Conservation (phyloP, 2,329 filamentous ascomycete genomes). For the Xylariaceae sp. region DNA sequence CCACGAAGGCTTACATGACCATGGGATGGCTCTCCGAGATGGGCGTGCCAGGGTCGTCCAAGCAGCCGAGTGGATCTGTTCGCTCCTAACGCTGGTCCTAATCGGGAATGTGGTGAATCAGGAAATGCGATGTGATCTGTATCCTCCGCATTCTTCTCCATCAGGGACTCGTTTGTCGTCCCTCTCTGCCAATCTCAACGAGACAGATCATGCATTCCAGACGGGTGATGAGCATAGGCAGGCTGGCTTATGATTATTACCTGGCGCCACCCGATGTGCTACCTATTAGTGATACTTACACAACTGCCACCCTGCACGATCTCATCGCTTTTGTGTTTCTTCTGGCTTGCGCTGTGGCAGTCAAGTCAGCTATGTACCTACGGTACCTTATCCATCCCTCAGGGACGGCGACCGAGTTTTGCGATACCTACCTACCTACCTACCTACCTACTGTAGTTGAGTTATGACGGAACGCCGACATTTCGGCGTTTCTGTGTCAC, state of each 20-base stretch:
- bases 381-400: too few relatives aligned
- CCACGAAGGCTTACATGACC: slow-evolving; percentile 33
- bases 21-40: slow-evolving; percentile 34
- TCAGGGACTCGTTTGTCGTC: slow-evolving; percentile 28
- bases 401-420: slow-evolving; percentile 26
- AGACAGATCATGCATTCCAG: slow-evolving; percentile 31
- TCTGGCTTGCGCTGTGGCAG: background rate
- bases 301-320: slow-evolving; percentile 28
- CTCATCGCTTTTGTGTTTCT: slow-evolving; percentile 23
- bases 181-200: slow-evolving; percentile 24
- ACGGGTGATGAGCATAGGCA: slow-evolving; percentile 25
- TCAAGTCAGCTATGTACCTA: background rate
- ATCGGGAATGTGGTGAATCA: slow-evolving; percentile 44
- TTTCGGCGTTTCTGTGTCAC: slow-evolving; percentile 29
- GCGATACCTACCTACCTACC: slow-evolving; percentile 25
- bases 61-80: slow-evolving; percentile 37
- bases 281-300: slow-evolving; percentile 18
- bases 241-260: too few relatives aligned
- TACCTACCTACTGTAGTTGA: too few relatives aligned
- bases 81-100: slow-evolving; percentile 40
- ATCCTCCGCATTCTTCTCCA: slow-evolving; percentile 34
- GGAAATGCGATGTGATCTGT: slow-evolving; percentile 35
- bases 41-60: slow-evolving; percentile 37
- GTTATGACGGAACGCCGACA: slow-evolving; percentile 22
- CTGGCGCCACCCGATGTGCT: slow-evolving; percentile 27